These are phyloP conservation scores for Suillus clintonianus DNA, from an alignment of 768 basidiomycete genomes.

Conservation along the genomic window DNA sequence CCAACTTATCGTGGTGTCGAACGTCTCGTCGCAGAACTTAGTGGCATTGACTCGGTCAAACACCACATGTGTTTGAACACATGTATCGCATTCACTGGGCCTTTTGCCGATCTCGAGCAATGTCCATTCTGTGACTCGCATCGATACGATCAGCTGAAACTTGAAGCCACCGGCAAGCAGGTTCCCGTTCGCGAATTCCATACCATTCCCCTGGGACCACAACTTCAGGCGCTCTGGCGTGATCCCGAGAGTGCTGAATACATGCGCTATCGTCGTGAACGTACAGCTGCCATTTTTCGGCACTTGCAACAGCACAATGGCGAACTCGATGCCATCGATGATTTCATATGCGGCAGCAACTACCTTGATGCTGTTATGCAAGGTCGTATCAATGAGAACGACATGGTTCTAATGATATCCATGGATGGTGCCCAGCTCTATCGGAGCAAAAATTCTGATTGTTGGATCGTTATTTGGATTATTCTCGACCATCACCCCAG, in stretches of 20 bases:
- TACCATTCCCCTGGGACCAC: slow-evolving; percentile 28
- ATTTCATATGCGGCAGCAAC: background rate
- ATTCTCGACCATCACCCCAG: slow-evolving; percentile 29
- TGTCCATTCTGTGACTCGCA: slow-evolving; percentile 33
- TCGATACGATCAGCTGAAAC: slow-evolving; percentile 1
- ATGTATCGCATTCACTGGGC: slow-evolving; percentile 26
- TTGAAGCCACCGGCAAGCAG: slow-evolving; percentile 3
- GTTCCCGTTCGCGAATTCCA: slow-evolving; percentile 8
- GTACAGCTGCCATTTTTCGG: slow-evolving; percentile 1
- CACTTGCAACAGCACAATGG: background rate
- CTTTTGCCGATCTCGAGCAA: slow-evolving; percentile 7
- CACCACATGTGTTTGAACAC: slow-evolving; percentile 30
- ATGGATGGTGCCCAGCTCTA: slow-evolving; percentile 45
- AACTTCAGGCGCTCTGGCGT: slow-evolving; percentile 40
- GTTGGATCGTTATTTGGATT: slow-evolving; percentile 44
- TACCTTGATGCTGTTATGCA: slow-evolving; percentile 3
- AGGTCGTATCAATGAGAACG: slow-evolving; percentile 8
- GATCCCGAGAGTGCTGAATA: slow-evolving; percentile 1
- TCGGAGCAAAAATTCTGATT: slow-evolving; percentile 38
- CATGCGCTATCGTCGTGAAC: slow-evolving; percentile 7
- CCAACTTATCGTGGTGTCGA: background rate
- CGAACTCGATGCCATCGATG: background rate
- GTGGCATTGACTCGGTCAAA: slow-evolving; percentile 9
- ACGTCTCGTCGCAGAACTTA: slow-evolving; percentile 1
- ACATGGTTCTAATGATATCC: slow-evolving; percentile 35